These are phyloP conservation scores for Pseudogymnoascus destructans DNA, from an alignment of 2,329 filamentous ascomycete species.

Conservation along the genomic window DNA sequence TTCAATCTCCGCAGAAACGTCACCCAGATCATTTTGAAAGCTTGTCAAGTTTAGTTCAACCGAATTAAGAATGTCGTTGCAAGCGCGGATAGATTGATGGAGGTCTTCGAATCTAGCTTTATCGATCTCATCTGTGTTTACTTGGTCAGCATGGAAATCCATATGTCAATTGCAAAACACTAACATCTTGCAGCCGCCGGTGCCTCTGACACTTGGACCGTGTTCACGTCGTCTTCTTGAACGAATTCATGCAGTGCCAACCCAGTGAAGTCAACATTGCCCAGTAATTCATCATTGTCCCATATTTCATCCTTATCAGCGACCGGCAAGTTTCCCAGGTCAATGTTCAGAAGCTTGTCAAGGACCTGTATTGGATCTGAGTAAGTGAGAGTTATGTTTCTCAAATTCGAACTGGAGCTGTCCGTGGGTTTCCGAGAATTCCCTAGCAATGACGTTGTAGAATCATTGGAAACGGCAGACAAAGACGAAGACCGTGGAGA, in stretches of 20 bases:
- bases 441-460: constrained; percentile 60
- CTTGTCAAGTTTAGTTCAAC: constrained; percentile 86
- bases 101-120: constrained; percentile 79
- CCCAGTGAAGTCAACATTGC: constrained; percentile 65
- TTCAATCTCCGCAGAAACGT: constrained; percentile 91
- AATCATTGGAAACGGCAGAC: constrained; percentile 65
- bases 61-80: constrained; percentile 84
- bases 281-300: constrained; percentile 26
- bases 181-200: constrained; percentile 63
- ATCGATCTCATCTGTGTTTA: constrained; percentile 55
- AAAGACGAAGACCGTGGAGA: constrained; percentile 64
- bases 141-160: constrained; percentile 14
- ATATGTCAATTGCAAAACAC: constrained; percentile 25
- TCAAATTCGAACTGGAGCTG: constrained; percentile 53
- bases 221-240: constrained; percentile 9
- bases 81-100: constrained; percentile 76
- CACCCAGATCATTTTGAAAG: constrained; percentile 85
- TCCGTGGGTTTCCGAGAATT: constrained; percentile 52
- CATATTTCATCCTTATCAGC: constrained; percentile 22
- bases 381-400: constrained; percentile 38
- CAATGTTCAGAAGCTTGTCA: constrained; percentile 27
- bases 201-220: constrained; percentile 31
- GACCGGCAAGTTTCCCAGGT: constrained; percentile 10
- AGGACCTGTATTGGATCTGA: constrained; percentile 62
- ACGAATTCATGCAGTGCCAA: constrained; percentile 54